Base-by-base conservation (phyloP, 2,329 filamentous ascomycete genomes). In the Didymella sp. region DNA sequence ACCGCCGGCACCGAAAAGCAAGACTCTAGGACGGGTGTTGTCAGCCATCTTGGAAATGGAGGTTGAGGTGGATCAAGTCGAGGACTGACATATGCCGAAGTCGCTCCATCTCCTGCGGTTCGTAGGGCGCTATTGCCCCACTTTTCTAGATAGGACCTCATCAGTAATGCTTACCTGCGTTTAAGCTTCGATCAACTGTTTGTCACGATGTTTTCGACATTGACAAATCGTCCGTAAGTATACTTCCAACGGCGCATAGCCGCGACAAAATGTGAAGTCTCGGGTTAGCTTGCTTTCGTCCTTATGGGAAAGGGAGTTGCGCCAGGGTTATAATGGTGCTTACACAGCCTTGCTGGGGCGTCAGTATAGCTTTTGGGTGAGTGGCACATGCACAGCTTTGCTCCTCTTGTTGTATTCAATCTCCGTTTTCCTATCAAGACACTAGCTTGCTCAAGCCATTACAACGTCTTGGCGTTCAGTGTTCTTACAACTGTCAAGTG, bases 1-100 rank as follows among this genome's bases (percentile, higher is more conserved):
- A 31, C 77, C 73, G 6, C 79, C 79, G 6, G 76, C 71, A 21
- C 79, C 78, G 50, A 79, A 79, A n/a, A 80, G 62, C 11, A 81
- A 64, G 1, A 75, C 52, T 13, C 55, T 67, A 12, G 69, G 64
- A 19, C 52, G 59, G 2, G 31, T 38, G 19, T 49, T 38, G 24
- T 46, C 24, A 28, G 48, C 25, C 65, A 68, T 66, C 28, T 13
- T 46, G 2, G n/a, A 11, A 3, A 11, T 21, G 21, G 11, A 33
- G 7, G 22, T 13, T 33, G 41, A 24, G 17, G 25, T 19, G 2
- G n/a, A 17, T 31, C 31, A 22, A 30, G 42, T 31, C 25, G 30
- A 24, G 30, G 43, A 43, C 17, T 17, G 25, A 24, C 25, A 21
- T n/a, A 19, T 49, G 47, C 53, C 42, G 47, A 40, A 38, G 35